These are phyloP conservation scores for Piper longum DNA, from an alignment of 164 flowering plant species.

Conservation along the genomic window DNA sequence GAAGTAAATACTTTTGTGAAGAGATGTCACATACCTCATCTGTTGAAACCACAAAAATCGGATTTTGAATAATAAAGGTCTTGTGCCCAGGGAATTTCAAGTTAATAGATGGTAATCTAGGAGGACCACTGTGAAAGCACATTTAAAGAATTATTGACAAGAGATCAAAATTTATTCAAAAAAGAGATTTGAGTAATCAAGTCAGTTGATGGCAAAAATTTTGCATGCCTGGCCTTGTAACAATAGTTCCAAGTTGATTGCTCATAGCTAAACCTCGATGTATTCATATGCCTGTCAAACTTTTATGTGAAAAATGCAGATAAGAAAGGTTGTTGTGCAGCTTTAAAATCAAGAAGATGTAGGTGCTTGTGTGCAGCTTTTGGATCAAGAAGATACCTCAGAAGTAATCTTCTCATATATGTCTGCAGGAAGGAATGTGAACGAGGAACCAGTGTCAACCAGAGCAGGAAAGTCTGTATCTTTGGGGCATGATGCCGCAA, in stretches of 20 bases:
- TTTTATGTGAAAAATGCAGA: constrained; percentile 7
- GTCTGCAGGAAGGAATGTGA: constrained; percentile 62
- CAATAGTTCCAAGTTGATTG: constrained; percentile 77
- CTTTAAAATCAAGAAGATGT: not conserved
- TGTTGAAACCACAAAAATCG: constrained; percentile 31
- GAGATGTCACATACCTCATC: constrained; percentile 25
- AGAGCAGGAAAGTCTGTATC: constrained; percentile 44
- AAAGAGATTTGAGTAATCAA: not conserved
- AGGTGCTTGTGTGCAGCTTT: not conserved
- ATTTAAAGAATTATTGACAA: constrained; percentile 3
- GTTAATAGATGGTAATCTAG: constrained; percentile 41
- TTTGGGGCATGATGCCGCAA: constrained; percentile 49
- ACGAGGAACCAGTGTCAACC: constrained; percentile 85
- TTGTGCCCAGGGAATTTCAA: constrained; percentile 45
- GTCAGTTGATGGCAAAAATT: not conserved
- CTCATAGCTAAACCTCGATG: constrained; percentile 32
- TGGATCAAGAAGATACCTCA: constrained; percentile 37
- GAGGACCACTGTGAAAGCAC: constrained; percentile 25
- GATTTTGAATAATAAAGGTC: constrained; percentile 56
- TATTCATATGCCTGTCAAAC: constrained; percentile 68
- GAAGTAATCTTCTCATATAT: constrained; percentile 35
- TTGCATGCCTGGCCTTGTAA: constrained; percentile 54
- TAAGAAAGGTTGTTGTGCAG: not conserved
- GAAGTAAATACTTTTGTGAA: not conserved
- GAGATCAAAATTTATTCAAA: not conserved